Base-by-base conservation (phyloP, 352 stramenopile species). In the Salisapilia sapeloensis region DNA sequence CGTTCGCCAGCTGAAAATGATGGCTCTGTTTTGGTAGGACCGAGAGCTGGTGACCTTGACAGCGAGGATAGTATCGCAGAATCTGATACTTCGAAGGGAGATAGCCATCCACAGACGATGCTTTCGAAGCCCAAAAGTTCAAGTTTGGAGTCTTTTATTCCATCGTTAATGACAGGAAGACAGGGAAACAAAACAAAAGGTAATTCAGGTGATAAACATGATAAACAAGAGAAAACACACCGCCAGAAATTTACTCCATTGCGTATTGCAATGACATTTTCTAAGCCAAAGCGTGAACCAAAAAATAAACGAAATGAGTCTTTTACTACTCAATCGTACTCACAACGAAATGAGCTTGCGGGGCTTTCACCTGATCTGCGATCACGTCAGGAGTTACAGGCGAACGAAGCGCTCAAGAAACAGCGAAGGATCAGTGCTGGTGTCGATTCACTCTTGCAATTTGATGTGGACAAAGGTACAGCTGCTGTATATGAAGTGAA, bases 401-500 rank as follows among this genome's bases (percentile, higher is more conserved):
- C 61, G 2, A 71, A 61, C 7, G 56, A 75, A 17, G 56, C 62
- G 33, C 44, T 78, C 0, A 49, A 55, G 15, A 50, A 75, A 26
- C 77, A 78, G 32, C 46, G 70, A 1, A 51, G 70, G 0, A 34
- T 80, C 6, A 85, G 70, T n/a, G 36, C 82, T 1, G 66, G 63
- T n/a, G 48, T 33, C 3, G 58, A 56, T 11, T 74, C 70, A 6
- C 52, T 59, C 13, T 38, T 85, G 24, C 58, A 60, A 17, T 85
- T 85, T 37, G 48, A 83, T 11, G 61, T 85, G 2, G 59, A 81
- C 43, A 60, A 79, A 21, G 31, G 34, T 4, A 35, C 35, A 28
- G 61, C 59, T 17, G 65, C 56, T 0, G 70, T 85, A 29, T 85
- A 85, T 36, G 70, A 85, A 36, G 60, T 83, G 34, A 85, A 85